Evolutionary conservation across 2,329 filamentous ascomycete species (phyloP), one percentile per base, ranked within the genome.

Genomic region (Xylariaceae sp.): DNA sequence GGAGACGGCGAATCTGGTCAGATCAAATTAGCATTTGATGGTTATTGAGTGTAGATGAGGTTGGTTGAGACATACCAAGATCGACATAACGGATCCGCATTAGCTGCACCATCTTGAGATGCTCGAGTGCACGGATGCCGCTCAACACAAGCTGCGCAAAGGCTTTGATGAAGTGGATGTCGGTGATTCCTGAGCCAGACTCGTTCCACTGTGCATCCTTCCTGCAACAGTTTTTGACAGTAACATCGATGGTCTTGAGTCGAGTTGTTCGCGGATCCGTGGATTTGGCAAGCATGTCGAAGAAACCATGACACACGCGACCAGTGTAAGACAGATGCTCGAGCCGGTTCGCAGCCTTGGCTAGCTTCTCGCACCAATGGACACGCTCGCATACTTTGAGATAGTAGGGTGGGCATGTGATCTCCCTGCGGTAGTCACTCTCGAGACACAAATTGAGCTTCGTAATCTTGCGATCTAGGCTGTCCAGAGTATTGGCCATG

Each of bases 81-180:
- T 90, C 86, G 46, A 90, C 83, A 60, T 87, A 90, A 47, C 86
- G 82, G 60, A 90, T 88, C 49, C 86, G 76, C 55, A 90, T 66
- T 64, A 82, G 81, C 40, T 82, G 71, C 31, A 90, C 67, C n/a
- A 73, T 70, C 45, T 76, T 75, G 42, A 88, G 75, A 30, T 72
- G 75, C 12, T 76, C 75, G 41, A 90, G 67, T 3, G 83, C 77
- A 42, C 76, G 75, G 31, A 88, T 80, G 1, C 79, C 83, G 1
- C 81, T 75, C 2, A 87, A 56, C 3, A 90, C 83, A 11, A 90
- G 71, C 50, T 77, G 75, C 66, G 89, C 86, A 58, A 90, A 90
- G 0, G 83, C 80, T 19, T 77, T 72, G 57, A 90, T 89, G 56
- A 90, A 90, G 30, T 80, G 75, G 71, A 85, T 79, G 58, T 89